These are phyloP conservation scores for Marasmius sp. DNA, from an alignment of 1,284 basidiomycete genomes.

Conservation along the genomic window DNA sequence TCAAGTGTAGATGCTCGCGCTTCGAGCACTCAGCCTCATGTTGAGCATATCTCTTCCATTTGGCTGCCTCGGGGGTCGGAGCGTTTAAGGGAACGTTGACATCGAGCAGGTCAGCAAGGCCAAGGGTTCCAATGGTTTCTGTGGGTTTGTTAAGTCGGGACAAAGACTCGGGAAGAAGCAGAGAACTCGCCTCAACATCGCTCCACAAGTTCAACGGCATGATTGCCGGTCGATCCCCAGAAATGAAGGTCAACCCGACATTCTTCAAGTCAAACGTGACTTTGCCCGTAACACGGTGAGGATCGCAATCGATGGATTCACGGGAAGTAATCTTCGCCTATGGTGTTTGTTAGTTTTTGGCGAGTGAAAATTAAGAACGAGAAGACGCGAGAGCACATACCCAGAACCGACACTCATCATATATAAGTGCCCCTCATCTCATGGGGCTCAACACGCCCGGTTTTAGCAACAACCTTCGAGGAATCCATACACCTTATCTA, in stretches of 20 bases:
- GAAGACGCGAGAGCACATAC: neutral
- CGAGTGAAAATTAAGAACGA: neutral
- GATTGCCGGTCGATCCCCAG: constrained; percentile 11
- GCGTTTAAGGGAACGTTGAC: constrained; percentile 7
- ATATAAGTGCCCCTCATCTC: constrained; percentile 12
- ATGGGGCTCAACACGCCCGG: constrained; percentile 12
- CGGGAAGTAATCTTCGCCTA: constrained; percentile 4
- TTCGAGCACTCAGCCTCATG: constrained; percentile 12
- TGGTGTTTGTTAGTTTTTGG: too few species aligned
- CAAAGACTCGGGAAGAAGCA: neutral
- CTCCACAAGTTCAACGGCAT: constrained; percentile 12
- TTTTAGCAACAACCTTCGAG: constrained; percentile 14
- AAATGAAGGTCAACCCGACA: constrained; percentile 10
- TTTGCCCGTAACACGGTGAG: constrained; percentile 3
- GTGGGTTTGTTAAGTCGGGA: neutral
- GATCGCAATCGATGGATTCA: constrained; percentile 8
- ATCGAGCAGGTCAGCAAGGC: constrained; percentile 10
- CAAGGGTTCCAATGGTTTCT: constrained; percentile 12
- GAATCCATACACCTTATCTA: constrained; percentile 16
- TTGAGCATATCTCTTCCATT: constrained; percentile 12
- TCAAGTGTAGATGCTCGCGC: constrained; percentile 1
- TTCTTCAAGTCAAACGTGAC: constrained; percentile 9
- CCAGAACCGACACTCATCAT: constrained; percentile 13
- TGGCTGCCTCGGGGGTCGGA: neutral
- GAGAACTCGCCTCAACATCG: constrained; percentile 8